A percentile compares a stretch with the other conserved stretches of the same genome.
Evolutionary conservation across 2,329 filamentous ascomycete genomes (phyloP).

Genomic region (Xylaria sp.): DNA sequence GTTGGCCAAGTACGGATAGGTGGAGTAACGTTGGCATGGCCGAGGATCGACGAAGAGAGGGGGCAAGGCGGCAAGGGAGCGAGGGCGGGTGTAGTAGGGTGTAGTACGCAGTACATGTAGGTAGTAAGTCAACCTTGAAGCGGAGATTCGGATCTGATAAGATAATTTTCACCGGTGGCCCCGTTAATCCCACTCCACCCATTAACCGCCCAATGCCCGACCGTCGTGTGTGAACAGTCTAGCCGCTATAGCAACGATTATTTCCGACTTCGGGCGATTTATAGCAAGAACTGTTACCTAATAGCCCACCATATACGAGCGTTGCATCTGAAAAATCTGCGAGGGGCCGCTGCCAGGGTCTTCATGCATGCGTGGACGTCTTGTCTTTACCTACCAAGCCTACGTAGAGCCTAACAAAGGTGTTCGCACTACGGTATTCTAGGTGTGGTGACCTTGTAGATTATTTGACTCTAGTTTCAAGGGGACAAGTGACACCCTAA

Average conservation of each 20-base stretch:
- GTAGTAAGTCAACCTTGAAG: not conserved
- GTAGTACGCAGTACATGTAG: too few relatives aligned
- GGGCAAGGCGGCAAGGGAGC: constrained; percentile 3
- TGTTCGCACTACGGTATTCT: too few relatives aligned
- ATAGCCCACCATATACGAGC: not conserved
- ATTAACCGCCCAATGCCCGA: constrained; percentile 4
- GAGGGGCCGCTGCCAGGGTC: too few relatives aligned
- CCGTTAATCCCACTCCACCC: not conserved
- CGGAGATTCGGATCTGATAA: constrained; percentile 9
- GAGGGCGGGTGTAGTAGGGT: too few relatives aligned
- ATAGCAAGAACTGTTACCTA: not conserved
- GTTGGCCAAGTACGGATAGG: not conserved
- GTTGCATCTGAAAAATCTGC: not conserved
- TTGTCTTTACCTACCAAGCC: too few relatives aligned
- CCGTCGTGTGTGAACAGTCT: constrained; percentile 2
- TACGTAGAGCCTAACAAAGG: too few relatives aligned
- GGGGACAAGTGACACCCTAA: too few relatives aligned
- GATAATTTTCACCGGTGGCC: not conserved
- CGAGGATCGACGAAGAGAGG: constrained; percentile 2
- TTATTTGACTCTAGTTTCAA: too few relatives aligned
- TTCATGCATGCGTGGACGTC: too few relatives aligned
- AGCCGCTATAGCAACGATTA: constrained; percentile 6
- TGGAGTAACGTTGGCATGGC: constrained; percentile 1
- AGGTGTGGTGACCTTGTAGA: too few relatives aligned
- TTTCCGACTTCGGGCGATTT: constrained; percentile 18